A percentile compares a stretch with the other conserved stretches of the same genome.
Conservation (phyloP, 2,329 filamentous ascomycete genomes). For the Colletotrichum acutatum region DNA sequence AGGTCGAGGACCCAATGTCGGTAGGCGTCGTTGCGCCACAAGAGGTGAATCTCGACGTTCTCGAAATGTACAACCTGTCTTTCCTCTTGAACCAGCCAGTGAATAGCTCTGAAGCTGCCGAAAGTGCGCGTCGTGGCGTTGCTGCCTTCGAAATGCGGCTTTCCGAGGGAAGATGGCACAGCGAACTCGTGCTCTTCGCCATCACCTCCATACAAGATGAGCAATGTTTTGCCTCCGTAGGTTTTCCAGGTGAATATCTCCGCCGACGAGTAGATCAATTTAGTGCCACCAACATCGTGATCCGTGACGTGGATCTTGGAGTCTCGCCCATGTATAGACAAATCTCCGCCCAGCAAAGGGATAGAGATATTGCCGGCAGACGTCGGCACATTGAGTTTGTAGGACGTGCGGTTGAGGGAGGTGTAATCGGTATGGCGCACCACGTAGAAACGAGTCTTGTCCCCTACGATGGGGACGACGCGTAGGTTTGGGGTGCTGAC, state of each 20-base stretch:
- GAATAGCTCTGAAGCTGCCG: background rate
- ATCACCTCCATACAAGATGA: background rate
- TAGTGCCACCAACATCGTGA: constrained; percentile 67
- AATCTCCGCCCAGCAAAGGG: constrained; percentile 63
- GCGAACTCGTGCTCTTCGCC: background rate
- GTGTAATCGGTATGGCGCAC: constrained; percentile 71
- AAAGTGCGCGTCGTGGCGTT: background rate
- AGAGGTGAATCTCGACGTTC: background rate
- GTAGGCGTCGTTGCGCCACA: background rate
- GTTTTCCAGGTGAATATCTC: constrained; percentile 69
- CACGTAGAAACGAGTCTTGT: constrained; percentile 67
- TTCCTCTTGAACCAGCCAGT: background rate
- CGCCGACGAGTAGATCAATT: constrained; percentile 72
- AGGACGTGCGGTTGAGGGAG: constrained; percentile 62
- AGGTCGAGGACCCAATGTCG: background rate
- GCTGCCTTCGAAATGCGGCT: background rate
- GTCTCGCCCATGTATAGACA: constrained; percentile 68
- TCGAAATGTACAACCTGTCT: background rate
- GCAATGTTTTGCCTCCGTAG: background rate
- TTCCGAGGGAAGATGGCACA: background rate
- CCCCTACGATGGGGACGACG: constrained; percentile 67
- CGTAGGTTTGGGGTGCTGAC: constrained; percentile 55
- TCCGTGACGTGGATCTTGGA: constrained; percentile 73
- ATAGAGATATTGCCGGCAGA: constrained; percentile 60
- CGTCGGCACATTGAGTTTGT: constrained; percentile 70